Evolutionary conservation across 495 filamentous ascomycete genomes (phyloP), one percentile per base, ranked within the genome.

Genomic region (Penicillium nucicola): DNA sequence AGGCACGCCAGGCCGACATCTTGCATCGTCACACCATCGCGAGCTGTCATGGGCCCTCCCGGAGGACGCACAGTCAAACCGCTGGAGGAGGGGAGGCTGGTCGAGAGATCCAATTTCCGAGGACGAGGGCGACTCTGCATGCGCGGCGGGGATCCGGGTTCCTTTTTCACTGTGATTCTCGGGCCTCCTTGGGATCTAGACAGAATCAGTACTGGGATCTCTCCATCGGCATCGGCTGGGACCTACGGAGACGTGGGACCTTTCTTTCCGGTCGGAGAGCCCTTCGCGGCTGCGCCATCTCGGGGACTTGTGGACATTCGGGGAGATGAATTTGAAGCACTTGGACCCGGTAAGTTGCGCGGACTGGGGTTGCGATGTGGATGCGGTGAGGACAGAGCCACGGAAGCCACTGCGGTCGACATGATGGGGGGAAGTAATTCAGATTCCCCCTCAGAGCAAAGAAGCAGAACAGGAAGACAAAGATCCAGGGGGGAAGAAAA

Each of bases 121-220:
- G 93, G 93, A 37, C 95, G 84, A 60, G 92, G 93, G 18, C 93
- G 81, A 14, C 79, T 68, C 41, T 86, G 79, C 48, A 91, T 79
- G 32, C 86, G 86, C 39, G 93, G 93, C 11, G 84, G 84, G 20
- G 90, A 90, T 7, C 88, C 85, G 23, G 88, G 88, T 67, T 98
- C 93, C 72, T 96, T 96, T 77, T 97, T 97, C 34, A 98, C 91
- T 53, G 95, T 82, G 52, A 97, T 92, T 68, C 87, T 90, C 11
- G 89, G 85, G 45, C 80, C 70, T 45, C 70, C 66, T 37, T 66
- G 71, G 8, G 65, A 65, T 18, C 70, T 70, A 43, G 25, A 35
- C 12, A 15, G 32, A 20, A 25, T 34, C 18, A 47, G 40, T 19
- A 30, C 17, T 13, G 48, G 7, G 43, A n/a, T n/a, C n/a, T 18